These are phyloP conservation scores for Phytophthora crassamura DNA, from an alignment of 352 stramenopile genomes.

Conservation along the genomic window DNA sequence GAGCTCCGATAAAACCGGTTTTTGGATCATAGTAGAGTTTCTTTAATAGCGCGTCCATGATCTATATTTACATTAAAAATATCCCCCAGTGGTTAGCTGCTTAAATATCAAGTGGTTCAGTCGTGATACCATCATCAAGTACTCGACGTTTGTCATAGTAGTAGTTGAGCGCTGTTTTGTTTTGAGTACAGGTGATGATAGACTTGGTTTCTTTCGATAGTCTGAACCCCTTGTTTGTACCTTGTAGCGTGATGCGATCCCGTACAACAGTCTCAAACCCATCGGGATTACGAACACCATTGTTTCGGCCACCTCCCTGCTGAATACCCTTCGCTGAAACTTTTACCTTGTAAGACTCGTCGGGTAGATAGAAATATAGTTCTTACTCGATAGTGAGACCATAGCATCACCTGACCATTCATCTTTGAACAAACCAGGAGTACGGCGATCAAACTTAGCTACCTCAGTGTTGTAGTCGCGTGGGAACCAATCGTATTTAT, in stretches of 20 bases:
- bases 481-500: too few species aligned
- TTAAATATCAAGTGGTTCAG: conserved; percentile 2
- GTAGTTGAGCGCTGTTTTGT: conserved; percentile 19
- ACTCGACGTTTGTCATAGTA: too few species aligned
- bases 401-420: conserved; percentile 28
- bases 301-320: conserved; percentile 16
- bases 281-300: conserved; percentile 22
- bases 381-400: conserved; percentile 24
- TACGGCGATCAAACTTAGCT: conserved; percentile 11
- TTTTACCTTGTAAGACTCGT: conserved; percentile 20
- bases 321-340: conserved; percentile 33
- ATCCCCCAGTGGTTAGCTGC: conserved; percentile 8
- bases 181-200: conserved; percentile 36
- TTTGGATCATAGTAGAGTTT: conserved; percentile 39
- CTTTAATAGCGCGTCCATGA: conserved; percentile 19
- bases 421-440: conserved; percentile 31
- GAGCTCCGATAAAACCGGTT: conserved; percentile 37
- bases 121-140: conserved; percentile 9
- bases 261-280: conserved; percentile 30
- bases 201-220: conserved; percentile 29
- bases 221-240: conserved; percentile 37
- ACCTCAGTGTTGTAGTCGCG: too few species aligned
- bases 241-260: conserved; percentile 25
- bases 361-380: conserved; percentile 38
- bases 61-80: conserved; percentile 28